These are phyloP conservation scores for Cytospora piceae DNA, from an alignment of 2,329 filamentous ascomycete species.

Conservation along the genomic window DNA sequence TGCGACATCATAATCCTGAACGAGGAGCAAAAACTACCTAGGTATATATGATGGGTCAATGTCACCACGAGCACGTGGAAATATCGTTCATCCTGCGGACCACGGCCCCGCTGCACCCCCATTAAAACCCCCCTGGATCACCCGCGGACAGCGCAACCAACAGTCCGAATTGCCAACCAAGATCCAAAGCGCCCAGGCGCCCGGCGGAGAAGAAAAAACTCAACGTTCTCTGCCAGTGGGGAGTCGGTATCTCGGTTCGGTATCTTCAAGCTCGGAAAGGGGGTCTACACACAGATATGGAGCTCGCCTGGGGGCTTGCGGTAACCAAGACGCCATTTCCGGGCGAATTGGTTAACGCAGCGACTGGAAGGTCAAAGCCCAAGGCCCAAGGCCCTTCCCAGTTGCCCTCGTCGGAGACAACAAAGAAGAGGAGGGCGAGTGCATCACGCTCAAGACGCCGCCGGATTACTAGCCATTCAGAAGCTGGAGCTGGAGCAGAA, in stretches of 20 bases:
- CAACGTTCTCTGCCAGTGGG: background rate
- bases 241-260: constrained; percentile 3
- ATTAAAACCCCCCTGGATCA: background rate
- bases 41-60: background rate
- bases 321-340: constrained; percentile 29
- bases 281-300: constrained; percentile 18
- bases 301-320: constrained; percentile 29
- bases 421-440: constrained; percentile 1
- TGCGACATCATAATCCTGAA: background rate
- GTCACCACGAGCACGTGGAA: background rate
- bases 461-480: background rate
- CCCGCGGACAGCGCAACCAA: background rate
- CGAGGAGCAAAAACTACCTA: background rate
- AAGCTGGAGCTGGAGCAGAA: background rate
- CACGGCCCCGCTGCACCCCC: background rate
- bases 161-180: background rate
- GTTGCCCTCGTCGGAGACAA: constrained; percentile 2
- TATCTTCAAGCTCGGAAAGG: background rate
- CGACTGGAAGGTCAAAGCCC: constrained; percentile 14
- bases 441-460: background rate
- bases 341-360: constrained; percentile 23
- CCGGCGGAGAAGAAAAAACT: background rate
- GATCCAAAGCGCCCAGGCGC: background rate
- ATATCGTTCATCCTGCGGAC: background rate
- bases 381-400: constrained; percentile 1